Percentiles rank a stretch among this genome's conserved stretches.
Evolutionary conservation across 306 rosid species (phyloP).

Genomic region (Cucurbita argyrosperma): DNA sequence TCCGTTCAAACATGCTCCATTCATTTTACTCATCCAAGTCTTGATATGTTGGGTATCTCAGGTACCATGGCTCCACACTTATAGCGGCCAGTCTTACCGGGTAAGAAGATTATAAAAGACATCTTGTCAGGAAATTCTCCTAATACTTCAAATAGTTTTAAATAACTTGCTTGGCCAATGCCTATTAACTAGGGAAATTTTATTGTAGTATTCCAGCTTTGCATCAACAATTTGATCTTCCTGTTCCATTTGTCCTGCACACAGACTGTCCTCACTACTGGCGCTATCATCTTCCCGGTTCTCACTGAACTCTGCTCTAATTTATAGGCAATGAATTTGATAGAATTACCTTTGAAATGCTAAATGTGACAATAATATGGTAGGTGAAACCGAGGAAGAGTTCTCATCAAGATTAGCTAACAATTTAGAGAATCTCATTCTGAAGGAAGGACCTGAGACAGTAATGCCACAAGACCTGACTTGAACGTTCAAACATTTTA

Average conservation of each 20-base stretch:
- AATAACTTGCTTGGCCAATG: not conserved
- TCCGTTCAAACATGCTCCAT: conserved; percentile 10
- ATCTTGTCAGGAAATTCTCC: not conserved
- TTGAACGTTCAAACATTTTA: conserved; percentile 8
- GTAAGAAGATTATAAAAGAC: conserved; percentile 20
- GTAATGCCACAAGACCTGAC: conserved; percentile 22
- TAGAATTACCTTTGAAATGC: conserved; percentile 1
- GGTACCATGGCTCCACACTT: conserved; percentile 93
- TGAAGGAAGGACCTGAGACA: conserved; percentile 88
- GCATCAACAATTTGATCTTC: conserved; percentile 88
- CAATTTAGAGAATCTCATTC: conserved; percentile 69
- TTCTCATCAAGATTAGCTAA: conserved; percentile 81
- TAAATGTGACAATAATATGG: conserved; percentile 12
- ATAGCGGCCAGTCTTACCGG: conserved; percentile 92
- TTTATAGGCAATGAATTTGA: not conserved
- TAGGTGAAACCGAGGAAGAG: conserved; percentile 95
- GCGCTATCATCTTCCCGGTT: conserved; percentile 95
- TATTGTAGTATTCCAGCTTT: conserved; percentile 67
- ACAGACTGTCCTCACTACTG: conserved; percentile 97
- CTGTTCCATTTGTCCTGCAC: conserved; percentile 84
- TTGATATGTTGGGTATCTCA: conserved; percentile 16
- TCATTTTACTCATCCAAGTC: conserved; percentile 13
- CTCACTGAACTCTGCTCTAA: conserved; percentile 10
- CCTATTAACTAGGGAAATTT: conserved; percentile 13
- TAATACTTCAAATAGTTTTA: not conserved